These are phyloP conservation scores for Fraxinus americana DNA, from an alignment of 257 asterid genomes.

Conservation along the genomic window DNA sequence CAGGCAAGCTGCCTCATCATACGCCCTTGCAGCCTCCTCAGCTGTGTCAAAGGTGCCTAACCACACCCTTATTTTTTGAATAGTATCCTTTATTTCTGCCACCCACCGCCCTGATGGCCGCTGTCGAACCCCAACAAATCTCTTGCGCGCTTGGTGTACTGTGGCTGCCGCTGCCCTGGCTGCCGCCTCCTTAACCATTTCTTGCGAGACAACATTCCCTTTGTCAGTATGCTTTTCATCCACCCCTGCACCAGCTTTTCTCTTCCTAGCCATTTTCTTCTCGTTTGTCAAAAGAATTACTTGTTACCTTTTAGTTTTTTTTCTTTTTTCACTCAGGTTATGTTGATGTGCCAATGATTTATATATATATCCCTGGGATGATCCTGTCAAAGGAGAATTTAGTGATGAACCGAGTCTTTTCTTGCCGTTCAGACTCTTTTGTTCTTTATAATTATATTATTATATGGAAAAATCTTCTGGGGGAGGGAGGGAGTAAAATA, in stretches of 20 bases:
- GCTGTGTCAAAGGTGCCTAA: constrained; percentile 81
- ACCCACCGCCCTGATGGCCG: constrained; percentile 88
- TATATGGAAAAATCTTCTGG: constrained; percentile 15
- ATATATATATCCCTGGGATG: constrained; percentile 27
- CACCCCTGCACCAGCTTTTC: constrained; percentile 41
- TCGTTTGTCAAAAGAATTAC: background rate
- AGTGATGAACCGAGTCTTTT: constrained; percentile 38
- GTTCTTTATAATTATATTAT: constrained; percentile 8
- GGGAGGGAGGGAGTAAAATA: background rate
- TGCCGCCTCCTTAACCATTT: constrained; percentile 56
- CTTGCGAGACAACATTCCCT: constrained; percentile 39
- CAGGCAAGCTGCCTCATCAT: constrained; percentile 82
- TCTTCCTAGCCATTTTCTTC: constrained; percentile 61
- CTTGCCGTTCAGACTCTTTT: constrained; percentile 24
- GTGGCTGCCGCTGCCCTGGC: constrained; percentile 54
- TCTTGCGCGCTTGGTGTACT: constrained; percentile 48
- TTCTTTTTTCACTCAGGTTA: background rate
- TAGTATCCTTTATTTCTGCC: constrained; percentile 81
- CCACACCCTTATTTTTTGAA: constrained; percentile 80
- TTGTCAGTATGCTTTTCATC: constrained; percentile 29
- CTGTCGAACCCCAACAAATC: constrained; percentile 78
- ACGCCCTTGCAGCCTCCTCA: constrained; percentile 80
- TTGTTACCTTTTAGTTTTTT: background rate
- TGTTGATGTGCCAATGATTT: constrained; percentile 24
- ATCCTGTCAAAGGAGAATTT: constrained; percentile 19